Conservation (phyloP, 164 flowering plant species). For the grape (Vitis vinifera) region DNA sequence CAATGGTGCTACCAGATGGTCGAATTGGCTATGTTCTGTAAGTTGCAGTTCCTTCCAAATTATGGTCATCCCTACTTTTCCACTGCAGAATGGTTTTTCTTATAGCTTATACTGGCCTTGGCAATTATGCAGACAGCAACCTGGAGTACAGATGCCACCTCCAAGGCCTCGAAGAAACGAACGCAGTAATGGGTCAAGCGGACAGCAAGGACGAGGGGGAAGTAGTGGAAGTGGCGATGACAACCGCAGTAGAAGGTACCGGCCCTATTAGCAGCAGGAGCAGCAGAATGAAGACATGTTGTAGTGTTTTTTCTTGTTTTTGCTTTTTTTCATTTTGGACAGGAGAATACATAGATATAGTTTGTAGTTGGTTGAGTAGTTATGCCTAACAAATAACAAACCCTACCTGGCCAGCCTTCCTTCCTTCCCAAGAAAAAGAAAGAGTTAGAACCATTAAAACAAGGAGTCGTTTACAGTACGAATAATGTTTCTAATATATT, state of each 20-base stretch:
- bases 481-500: too few species aligned
- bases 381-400: slow-evolving; percentile 4
- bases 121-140: slow-evolving; percentile 75
- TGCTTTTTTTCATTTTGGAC: too few species aligned
- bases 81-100: too few species aligned
- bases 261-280: slow-evolving; percentile 62
- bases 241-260: slow-evolving; percentile 67
- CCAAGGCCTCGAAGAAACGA: slow-evolving; percentile 66
- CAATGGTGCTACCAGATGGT: slow-evolving; percentile 99
- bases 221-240: slow-evolving; percentile 51
- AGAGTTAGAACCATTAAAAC: neutral
- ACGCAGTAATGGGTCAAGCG: slow-evolving; percentile 49
- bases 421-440: neutral
- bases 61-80: too few species aligned
- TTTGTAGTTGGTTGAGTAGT: slow-evolving; percentile 6
- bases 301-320: slow-evolving; percentile 3
- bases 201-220: slow-evolving; percentile 50
- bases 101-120: neutral
- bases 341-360: neutral
- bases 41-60: slow-evolving; percentile 30
- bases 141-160: slow-evolving; percentile 69
- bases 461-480: neutral
- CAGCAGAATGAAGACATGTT: slow-evolving; percentile 10
- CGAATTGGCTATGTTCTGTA: slow-evolving; percentile 97
- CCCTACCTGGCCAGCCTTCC: neutral